Conservation (phyloP, 164 flowering plant species). For the Cinnamomum chago region DNA sequence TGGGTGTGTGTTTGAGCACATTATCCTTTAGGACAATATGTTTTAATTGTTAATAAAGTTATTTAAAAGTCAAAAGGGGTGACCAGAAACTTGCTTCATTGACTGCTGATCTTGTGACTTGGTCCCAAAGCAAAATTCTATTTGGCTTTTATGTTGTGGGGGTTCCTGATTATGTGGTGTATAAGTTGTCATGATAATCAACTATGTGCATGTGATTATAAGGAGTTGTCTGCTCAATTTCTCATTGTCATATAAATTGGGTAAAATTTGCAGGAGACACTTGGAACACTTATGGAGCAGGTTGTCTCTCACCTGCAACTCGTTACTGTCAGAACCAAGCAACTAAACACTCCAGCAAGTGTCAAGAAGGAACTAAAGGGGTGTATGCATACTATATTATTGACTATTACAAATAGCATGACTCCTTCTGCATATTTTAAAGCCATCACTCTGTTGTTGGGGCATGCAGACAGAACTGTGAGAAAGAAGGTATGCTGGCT, state of each 20-base stretch:
- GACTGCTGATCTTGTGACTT: background rate
- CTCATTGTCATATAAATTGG: background rate
- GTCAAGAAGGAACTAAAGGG: constrained; percentile 54
- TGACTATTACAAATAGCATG: constrained; percentile 42
- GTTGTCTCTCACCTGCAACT: constrained; percentile 39
- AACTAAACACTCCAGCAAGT: constrained; percentile 21
- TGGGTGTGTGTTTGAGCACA: too few species aligned
- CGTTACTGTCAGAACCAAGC: constrained; percentile 38
- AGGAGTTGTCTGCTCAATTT: background rate
- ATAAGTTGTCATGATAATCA: background rate
- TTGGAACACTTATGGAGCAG: constrained; percentile 69
- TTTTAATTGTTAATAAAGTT: too few species aligned
- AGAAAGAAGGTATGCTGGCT: constrained; percentile 52
- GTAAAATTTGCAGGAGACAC: constrained; percentile 39
- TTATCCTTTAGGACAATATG: too few species aligned
- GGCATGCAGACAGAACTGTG: constrained; percentile 41
- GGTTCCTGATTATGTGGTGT: background rate
- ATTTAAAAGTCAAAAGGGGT: too few species aligned
- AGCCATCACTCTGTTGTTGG: constrained; percentile 45
- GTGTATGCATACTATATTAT: constrained; percentile 37
- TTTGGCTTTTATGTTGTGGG: background rate
- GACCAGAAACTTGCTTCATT: background rate
- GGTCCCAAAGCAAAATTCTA: background rate
- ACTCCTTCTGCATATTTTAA: constrained; percentile 56
- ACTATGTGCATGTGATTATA: background rate